phyloP scores from a whole-genome alignment of 192 early-diverging fungal genomes.

The Cetraspora pellucida region DNA sequence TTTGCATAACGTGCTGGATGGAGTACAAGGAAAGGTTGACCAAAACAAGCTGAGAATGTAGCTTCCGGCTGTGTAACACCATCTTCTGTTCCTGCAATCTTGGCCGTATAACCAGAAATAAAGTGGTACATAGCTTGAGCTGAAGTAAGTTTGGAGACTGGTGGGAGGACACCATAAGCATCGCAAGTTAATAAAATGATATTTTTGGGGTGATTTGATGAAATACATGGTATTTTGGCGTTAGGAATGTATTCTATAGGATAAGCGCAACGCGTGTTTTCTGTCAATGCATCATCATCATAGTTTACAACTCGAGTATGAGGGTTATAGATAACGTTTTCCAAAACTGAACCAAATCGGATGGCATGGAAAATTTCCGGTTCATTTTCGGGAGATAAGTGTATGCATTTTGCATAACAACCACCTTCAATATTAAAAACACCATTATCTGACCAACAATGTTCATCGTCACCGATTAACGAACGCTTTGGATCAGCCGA shows the following conservation, averaged over 20 bases:
- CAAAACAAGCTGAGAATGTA: slow-evolving; percentile 93
- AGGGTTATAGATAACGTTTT: slow-evolving; percentile 88
- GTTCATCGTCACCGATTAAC: slow-evolving; percentile 99
- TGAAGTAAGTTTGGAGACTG: slow-evolving; percentile 83
- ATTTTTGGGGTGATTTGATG: slow-evolving; percentile 84
- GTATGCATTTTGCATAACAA: slow-evolving; percentile 98
- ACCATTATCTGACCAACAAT: slow-evolving; percentile 96
- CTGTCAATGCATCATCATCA: slow-evolving; percentile 77
- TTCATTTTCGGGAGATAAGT: slow-evolving; percentile 94
- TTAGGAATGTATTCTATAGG: slow-evolving; percentile 95
- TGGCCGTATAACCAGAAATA: slow-evolving; percentile 96
- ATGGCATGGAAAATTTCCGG: slow-evolving; percentile 99
- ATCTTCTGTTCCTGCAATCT: slow-evolving; percentile 97
- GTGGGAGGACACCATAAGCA: slow-evolving; percentile 95
- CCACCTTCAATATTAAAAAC: slow-evolving; percentile 99
- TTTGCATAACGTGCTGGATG: slow-evolving; percentile 95
- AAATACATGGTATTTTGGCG: slow-evolving; percentile 91
- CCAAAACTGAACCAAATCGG: slow-evolving; percentile 88
- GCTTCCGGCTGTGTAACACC: slow-evolving; percentile 90
- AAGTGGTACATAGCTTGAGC: slow-evolving; percentile 97
- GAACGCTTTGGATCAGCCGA: slow-evolving; percentile 91
- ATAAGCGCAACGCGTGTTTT: slow-evolving; percentile 97
- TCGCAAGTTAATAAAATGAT: slow-evolving; percentile 98
- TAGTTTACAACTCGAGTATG: slow-evolving; percentile 80
- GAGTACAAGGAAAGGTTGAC: slow-evolving; percentile 95